Evolutionary conservation across 305 asterid species (phyloP).

Genomic region (Solanum hybrid): DNA sequence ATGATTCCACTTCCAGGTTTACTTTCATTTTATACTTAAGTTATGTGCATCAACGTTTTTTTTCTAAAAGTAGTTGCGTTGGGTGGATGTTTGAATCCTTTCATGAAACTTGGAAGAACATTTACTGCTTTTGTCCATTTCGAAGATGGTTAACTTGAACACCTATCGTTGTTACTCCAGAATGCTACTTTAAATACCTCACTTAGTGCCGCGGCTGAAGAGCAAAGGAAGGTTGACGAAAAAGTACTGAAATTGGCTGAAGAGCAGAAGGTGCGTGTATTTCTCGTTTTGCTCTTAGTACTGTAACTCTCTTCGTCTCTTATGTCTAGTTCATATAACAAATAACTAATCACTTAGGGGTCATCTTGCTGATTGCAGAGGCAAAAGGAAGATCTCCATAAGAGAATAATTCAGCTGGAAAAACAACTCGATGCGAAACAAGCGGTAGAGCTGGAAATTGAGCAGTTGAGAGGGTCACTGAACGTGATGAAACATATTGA

Average conservation of each 20-base stretch:
- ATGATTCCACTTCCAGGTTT: background rate
- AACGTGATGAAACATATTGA: slow-evolving; percentile 77
- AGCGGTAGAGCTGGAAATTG: slow-evolving; percentile 76
- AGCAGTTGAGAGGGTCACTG: slow-evolving; percentile 62
- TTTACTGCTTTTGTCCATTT: background rate
- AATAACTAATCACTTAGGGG: slow-evolving; percentile 10
- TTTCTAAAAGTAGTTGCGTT: background rate
- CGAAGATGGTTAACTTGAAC: slow-evolving; percentile 2
- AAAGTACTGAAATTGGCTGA: slow-evolving; percentile 74
- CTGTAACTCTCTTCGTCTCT: slow-evolving; percentile 6
- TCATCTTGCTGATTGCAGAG: slow-evolving; percentile 40
- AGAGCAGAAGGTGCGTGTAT: slow-evolving; percentile 60
- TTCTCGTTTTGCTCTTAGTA: slow-evolving; percentile 5
- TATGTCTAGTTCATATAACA: slow-evolving; percentile 10
- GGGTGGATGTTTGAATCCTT: background rate
- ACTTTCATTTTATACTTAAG: background rate
- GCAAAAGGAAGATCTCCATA: slow-evolving; percentile 73
- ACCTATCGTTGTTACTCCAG: background rate
- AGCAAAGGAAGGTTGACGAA: slow-evolving; percentile 66
- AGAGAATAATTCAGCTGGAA: slow-evolving; percentile 59
- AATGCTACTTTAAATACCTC: slow-evolving; percentile 23
- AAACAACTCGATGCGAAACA: slow-evolving; percentile 72
- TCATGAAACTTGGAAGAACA: background rate
- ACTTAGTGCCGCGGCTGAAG: slow-evolving; percentile 60
- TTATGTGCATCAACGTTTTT: background rate